Evolutionary conservation across 352 stramenopile genomes (phyloP).

Genomic region (Pythium inflatum): DNA sequence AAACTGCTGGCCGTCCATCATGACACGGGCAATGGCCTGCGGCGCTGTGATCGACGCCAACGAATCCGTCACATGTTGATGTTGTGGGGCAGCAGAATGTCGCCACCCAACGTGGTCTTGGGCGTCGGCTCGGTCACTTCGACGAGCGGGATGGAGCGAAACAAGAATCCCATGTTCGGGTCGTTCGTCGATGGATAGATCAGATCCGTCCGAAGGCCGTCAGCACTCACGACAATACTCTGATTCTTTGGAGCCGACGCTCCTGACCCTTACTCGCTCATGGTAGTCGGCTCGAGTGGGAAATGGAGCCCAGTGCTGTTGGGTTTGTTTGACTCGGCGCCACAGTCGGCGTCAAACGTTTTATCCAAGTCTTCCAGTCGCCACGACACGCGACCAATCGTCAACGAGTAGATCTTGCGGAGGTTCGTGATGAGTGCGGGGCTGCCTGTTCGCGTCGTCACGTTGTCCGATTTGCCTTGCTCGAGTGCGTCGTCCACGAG

Average conservation of each 20-base stretch:
- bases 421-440: background rate
- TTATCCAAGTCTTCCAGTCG: background rate
- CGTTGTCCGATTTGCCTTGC: background rate
- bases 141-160: background rate
- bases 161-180: background rate
- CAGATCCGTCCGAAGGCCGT: background rate
- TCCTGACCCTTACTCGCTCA: background rate
- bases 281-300: background rate
- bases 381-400: background rate
- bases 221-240: constrained; percentile 7
- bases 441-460: background rate
- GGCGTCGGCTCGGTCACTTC: background rate
- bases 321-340: background rate
- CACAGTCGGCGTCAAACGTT: background rate
- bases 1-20: background rate
- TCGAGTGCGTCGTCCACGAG: background rate
- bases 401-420: background rate
- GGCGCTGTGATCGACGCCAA: constrained; percentile 2
- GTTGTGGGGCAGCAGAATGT: constrained; percentile 1
- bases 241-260: no score
- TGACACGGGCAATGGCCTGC: constrained; percentile 6
- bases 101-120: background rate
- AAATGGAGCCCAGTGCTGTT: background rate
- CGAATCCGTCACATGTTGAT: constrained; percentile 1
- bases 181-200: constrained; percentile 4